phyloP scores from a whole-genome alignment of 371 early-diverging fungal genomes.

The Mortierella sp. region DNA sequence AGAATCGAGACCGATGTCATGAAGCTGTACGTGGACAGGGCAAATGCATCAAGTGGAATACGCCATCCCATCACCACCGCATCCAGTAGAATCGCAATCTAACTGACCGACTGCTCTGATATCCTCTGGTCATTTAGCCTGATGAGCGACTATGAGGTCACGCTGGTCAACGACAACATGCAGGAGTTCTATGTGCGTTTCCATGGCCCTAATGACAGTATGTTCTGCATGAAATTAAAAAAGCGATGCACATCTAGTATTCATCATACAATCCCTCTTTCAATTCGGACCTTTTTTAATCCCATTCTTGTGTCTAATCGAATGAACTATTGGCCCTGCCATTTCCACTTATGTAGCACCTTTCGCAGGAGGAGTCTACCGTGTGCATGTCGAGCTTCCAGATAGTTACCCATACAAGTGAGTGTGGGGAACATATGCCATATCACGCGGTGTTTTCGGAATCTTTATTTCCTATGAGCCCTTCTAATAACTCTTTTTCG shows the following conservation, averaged over 20 bases:
- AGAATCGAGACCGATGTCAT: conserved; percentile 98
- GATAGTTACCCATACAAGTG: conserved; percentile 98
- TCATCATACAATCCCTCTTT: neutral
- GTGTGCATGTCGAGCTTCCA: conserved; percentile 97
- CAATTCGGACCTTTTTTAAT: neutral
- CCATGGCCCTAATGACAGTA: conserved; percentile 95
- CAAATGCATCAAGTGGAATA: neutral
- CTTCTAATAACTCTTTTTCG: too few relatives aligned
- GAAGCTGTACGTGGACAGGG: conserved; percentile 82
- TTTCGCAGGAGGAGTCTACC: conserved; percentile 96
- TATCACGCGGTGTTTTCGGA: too few relatives aligned
- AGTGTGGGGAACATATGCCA: too few relatives aligned
- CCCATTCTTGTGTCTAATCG: neutral
- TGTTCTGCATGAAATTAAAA: too few relatives aligned
- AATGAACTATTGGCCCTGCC: neutral
- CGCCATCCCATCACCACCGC: too few relatives aligned
- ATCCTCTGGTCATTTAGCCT: conserved; percentile 73
- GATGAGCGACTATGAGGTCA: conserved; percentile 98
- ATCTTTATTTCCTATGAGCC: too few relatives aligned
- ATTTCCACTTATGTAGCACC: conserved; percentile 74
- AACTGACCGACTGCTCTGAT: too few relatives aligned
- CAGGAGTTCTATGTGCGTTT: conserved; percentile 97
- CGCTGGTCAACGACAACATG: conserved; percentile 98
- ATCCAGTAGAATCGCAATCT: too few relatives aligned
- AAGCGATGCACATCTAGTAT: too few relatives aligned